Base-by-base conservation (phyloP, 306 rosid genomes). In the Corylus heterophylla region DNA sequence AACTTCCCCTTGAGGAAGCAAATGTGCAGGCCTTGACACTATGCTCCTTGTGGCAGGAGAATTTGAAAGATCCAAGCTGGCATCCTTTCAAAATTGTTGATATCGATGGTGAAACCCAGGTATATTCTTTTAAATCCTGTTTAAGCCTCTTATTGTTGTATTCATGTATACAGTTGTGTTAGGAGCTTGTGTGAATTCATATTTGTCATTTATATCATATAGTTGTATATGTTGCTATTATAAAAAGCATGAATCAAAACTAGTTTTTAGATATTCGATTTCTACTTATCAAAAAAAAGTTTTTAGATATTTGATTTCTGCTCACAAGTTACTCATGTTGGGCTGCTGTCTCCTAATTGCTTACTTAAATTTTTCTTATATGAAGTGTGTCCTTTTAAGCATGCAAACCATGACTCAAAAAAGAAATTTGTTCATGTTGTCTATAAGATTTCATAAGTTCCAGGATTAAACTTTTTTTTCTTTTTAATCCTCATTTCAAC, bases 41-140 rank as follows among this genome's bases (percentile, higher is more conserved):
- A 42, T 91, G 94, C 88, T 95, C 98, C 51, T 72, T 88, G 80
- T 95, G 99, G 99, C 96, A 91, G 86, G 97, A 95, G 82, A 85
- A 88, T 54, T 69, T 95, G 81, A 93, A 89, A 75, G 74, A 93
- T 79, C 69, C 97, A 17, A 56, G 62, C 12, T 95, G 98, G 98
- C 90, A 92, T 83, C 98, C 99, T 22, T 87, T 95, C 49, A 90
- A 84, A 88, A 85, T 91, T 77, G 68, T 86, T 42, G n/a, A 5
- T 3, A 77, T 27, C 12, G 80, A 85, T 52, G 91, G 87, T 61
- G 84, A 75, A 20, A 17, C 35, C 12, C 80, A 83, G 96, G 98
- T 82, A 90, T 75, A 82, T 69, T 75, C 50, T 76, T 42, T 54
- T 63, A 25, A 25, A 48, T 75, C 27, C 48, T 45, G 76, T 68